These are phyloP conservation scores for Podaxis sp. DNA, from an alignment of 768 basidiomycete species.

Conservation along the genomic window DNA sequence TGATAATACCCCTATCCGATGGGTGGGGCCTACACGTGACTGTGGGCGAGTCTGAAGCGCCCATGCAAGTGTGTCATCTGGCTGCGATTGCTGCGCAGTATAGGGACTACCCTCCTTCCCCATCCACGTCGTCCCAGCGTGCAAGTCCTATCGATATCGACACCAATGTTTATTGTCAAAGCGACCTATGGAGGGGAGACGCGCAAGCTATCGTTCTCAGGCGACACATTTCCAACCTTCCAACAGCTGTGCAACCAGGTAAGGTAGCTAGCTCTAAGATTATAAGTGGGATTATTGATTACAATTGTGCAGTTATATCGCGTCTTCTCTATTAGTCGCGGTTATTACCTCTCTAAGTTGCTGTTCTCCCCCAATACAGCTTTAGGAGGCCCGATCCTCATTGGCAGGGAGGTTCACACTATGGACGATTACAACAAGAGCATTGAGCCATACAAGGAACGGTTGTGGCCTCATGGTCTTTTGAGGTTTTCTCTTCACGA, in stretches of 20 bases:
- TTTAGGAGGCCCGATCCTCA: constrained; percentile 54
- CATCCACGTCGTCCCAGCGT: constrained; percentile 23
- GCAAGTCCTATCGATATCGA: neutral
- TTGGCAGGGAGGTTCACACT: constrained; percentile 59
- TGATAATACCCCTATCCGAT: neutral
- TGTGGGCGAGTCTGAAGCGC: neutral
- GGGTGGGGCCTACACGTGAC: neutral
- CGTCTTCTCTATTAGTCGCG: constrained; percentile 62
- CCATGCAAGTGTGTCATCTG: neutral
- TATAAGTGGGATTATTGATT: constrained; percentile 17
- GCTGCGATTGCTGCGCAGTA: constrained; percentile 15
- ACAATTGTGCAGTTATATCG: constrained; percentile 58
- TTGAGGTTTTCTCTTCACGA: constrained; percentile 66
- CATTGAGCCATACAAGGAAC: constrained; percentile 48
- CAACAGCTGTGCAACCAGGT: constrained; percentile 65
- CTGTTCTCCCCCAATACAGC: constrained; percentile 67
- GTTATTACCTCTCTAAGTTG: constrained; percentile 64
- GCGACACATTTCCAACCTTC: constrained; percentile 61
- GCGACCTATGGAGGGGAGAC: constrained; percentile 74
- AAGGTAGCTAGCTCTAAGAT: constrained; percentile 23
- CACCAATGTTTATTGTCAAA: constrained; percentile 73
- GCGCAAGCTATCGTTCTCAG: constrained; percentile 61
- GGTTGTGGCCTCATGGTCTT: constrained; percentile 56
- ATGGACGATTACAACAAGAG: constrained; percentile 56
- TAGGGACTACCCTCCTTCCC: constrained; percentile 4